phyloP scores from a whole-genome alignment of 2,329 filamentous ascomycete species.

The Aspergillus tanneri region DNA sequence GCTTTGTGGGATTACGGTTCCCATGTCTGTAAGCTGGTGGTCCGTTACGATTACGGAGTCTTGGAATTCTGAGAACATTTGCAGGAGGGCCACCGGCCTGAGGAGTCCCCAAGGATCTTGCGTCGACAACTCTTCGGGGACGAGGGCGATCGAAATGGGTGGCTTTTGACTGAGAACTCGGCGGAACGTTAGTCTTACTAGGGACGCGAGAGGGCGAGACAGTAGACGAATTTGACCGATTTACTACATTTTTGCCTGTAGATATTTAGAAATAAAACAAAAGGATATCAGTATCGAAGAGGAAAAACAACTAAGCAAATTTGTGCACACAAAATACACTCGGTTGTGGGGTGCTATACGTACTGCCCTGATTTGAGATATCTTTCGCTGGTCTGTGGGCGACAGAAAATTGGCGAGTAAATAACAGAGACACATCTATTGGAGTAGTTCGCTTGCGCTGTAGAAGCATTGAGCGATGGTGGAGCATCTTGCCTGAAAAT shows the following conservation, averaged over 20 bases:
- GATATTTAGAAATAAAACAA: too few species aligned
- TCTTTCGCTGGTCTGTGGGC: slow-evolving; percentile 18
- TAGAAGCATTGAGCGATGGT: slow-evolving; percentile 17
- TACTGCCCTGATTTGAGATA: slow-evolving; percentile 24
- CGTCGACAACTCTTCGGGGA: slow-evolving; percentile 35
- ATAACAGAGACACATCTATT: slow-evolving; percentile 13
- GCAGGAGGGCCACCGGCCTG: slow-evolving; percentile 26
- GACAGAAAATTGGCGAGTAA: slow-evolving; percentile 31
- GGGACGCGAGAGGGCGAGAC: slow-evolving; percentile 6
- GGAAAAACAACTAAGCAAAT: too few species aligned
- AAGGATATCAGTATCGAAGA: too few species aligned
- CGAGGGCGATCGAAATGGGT: slow-evolving; percentile 19
- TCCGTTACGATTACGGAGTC: slow-evolving; percentile 23
- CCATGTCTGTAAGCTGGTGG: slow-evolving; percentile 22
- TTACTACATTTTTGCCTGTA: neutral
- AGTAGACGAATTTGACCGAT: neutral
- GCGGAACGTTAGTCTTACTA: slow-evolving; percentile 14
- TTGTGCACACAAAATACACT: too few species aligned
- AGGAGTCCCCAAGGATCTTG: slow-evolving; percentile 37
- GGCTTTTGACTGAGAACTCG: slow-evolving; percentile 20
- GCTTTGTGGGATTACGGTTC: slow-evolving; percentile 18
- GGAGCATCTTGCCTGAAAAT: slow-evolving; percentile 27
- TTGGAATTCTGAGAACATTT: slow-evolving; percentile 34
- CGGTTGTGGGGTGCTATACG: too few species aligned
- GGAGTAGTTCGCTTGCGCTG: slow-evolving; percentile 13